Conservation (phyloP, 305 asterid genomes). For the Rubia balearica region DNA sequence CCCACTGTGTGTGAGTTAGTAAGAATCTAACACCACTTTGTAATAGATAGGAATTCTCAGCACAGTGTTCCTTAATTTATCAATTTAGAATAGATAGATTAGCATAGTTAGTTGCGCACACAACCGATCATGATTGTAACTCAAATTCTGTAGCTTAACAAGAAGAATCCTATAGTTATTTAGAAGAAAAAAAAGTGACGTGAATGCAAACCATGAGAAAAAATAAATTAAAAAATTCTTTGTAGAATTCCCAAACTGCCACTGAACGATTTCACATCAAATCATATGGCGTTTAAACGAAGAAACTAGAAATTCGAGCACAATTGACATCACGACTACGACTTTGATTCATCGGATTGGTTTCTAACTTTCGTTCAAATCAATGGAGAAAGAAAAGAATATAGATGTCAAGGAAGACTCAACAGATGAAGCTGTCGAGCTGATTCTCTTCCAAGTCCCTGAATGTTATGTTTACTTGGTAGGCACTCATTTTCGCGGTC, state of each 20-base stretch:
- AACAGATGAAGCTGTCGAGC: constrained; percentile 45
- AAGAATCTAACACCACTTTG: too few species aligned
- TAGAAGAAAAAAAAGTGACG: too few species aligned
- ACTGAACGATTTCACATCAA: constrained; percentile 1
- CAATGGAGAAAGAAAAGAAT: constrained; percentile 45
- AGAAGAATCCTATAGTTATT: too few species aligned
- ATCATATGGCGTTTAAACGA: background rate
- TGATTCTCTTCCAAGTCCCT: constrained; percentile 62
- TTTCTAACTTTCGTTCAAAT: background rate
- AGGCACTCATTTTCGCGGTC: constrained; percentile 32
- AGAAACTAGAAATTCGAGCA: background rate
- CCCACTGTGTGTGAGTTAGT: too few species aligned
- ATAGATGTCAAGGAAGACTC: constrained; percentile 27
- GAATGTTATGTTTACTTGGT: constrained; percentile 85
- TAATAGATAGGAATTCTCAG: too few species aligned
- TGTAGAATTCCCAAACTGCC: constrained; percentile 8
- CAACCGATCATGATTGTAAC: too few species aligned
- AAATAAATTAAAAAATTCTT: background rate
- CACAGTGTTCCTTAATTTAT: too few species aligned
- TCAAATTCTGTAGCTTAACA: too few species aligned
- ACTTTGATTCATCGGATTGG: constrained; percentile 5
- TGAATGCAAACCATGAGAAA: background rate
- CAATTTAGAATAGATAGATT: too few species aligned
- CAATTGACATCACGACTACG: background rate
- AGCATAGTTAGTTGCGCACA: too few species aligned